phyloP scores from a whole-genome alignment of 2,329 filamentous ascomycete species.

The Colletotrichum viniferum region DNA sequence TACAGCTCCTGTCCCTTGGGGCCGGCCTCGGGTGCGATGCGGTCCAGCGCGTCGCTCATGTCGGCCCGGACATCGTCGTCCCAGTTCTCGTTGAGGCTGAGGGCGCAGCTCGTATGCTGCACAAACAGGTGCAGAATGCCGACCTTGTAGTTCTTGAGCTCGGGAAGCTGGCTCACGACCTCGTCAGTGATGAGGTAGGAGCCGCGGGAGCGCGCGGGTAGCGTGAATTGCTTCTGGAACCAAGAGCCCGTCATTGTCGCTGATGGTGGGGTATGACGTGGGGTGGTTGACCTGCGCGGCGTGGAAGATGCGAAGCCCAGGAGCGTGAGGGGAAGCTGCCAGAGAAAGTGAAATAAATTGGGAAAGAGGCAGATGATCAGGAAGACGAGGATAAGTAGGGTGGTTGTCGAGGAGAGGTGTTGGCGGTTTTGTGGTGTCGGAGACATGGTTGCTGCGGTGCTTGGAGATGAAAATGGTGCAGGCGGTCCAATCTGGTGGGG shows the following conservation, averaged over 20 bases:
- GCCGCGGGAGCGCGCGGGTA: slow-evolving; percentile 78
- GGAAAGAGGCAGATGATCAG: slow-evolving; percentile 58
- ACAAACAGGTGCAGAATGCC: slow-evolving; percentile 89
- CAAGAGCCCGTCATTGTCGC: slow-evolving; percentile 67
- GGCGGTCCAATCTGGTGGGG: slow-evolving; percentile 18
- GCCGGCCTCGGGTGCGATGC: slow-evolving; percentile 81
- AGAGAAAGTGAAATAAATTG: slow-evolving; percentile 54
- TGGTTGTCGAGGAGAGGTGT: slow-evolving; percentile 42
- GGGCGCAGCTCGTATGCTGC: slow-evolving; percentile 91
- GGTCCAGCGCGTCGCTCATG: slow-evolving; percentile 92
- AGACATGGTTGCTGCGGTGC: slow-evolving; percentile 37
- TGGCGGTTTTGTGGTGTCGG: slow-evolving; percentile 37
- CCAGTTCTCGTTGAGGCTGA: slow-evolving; percentile 92
- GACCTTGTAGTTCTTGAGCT: slow-evolving; percentile 82
- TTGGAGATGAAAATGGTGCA: slow-evolving; percentile 3
- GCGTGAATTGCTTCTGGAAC: slow-evolving; percentile 83
- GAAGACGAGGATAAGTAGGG: slow-evolving; percentile 52
- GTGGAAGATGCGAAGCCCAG: slow-evolving; percentile 33
- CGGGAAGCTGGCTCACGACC: slow-evolving; percentile 73
- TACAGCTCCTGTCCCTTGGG: slow-evolving; percentile 77
- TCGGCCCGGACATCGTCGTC: slow-evolving; percentile 85
- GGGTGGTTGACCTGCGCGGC: slow-evolving; percentile 28
- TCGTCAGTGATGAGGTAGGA: slow-evolving; percentile 88
- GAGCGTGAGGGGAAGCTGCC: slow-evolving; percentile 50
- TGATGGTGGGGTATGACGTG: slow-evolving; percentile 26